A percentile compares a stretch with the other conserved stretches of the same genome.
phyloP scores from a whole-genome alignment of 2,329 filamentous ascomycete genomes.

The Harringtonia aguacate region DNA sequence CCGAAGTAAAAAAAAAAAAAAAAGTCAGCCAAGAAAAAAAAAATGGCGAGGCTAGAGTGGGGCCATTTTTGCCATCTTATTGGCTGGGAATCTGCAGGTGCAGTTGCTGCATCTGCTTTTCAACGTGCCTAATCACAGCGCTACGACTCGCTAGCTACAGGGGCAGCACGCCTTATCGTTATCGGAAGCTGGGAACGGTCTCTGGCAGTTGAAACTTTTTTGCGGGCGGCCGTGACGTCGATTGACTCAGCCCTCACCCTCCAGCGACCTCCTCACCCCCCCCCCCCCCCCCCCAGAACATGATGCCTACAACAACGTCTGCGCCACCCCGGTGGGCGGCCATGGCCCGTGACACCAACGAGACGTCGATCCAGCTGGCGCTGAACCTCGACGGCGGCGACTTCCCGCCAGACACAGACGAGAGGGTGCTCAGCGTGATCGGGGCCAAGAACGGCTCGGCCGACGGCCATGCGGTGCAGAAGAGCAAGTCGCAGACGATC shows the following conservation, averaged over 20 bases:
- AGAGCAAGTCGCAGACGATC: conserved; percentile 76
- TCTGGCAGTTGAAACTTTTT: too few species aligned
- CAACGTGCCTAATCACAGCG: conserved; percentile 7
- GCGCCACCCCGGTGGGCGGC: conserved; percentile 55
- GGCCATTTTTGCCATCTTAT: neutral
- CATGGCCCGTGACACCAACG: conserved; percentile 85
- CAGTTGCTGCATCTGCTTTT: neutral
- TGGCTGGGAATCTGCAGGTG: neutral
- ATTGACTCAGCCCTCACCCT: neutral
- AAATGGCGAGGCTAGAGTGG: neutral
- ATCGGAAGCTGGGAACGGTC: too few species aligned
- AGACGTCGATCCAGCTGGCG: conserved; percentile 91
- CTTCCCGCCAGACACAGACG: conserved; percentile 55
- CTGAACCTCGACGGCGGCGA: conserved; percentile 87
- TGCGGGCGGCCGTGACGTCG: too few species aligned
- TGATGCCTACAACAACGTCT: conserved; percentile 14
- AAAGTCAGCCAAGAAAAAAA: neutral
- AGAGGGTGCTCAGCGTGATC: conserved; percentile 35
- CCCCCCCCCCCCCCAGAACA: conserved; percentile 2
- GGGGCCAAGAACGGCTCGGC: conserved; percentile 32
- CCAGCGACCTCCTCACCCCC: neutral
- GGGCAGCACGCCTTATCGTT: neutral
- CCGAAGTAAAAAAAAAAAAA: neutral
- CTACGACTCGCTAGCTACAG: conserved; percentile 6
- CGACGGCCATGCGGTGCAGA: conserved; percentile 66